A percentile compares a stretch with the other conserved stretches of the same genome.
phyloP scores from a whole-genome alignment of 495 filamentous ascomycete species.

The Annulohypoxylon maeteangense region DNA sequence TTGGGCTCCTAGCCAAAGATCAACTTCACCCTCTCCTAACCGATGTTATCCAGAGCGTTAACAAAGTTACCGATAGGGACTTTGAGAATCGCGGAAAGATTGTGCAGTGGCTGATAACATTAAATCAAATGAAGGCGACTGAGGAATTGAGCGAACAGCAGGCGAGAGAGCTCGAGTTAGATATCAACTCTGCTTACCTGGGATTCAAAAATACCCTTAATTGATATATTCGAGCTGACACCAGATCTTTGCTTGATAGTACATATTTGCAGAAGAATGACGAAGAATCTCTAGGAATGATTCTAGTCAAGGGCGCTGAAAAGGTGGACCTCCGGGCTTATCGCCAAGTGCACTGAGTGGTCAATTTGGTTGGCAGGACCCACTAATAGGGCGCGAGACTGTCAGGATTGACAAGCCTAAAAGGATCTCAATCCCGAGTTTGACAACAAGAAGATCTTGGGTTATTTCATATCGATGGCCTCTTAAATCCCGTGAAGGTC shows the following conservation, averaged over 20 bases:
- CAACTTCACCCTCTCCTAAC: constrained; percentile 92
- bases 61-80: constrained; percentile 91
- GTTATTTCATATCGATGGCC: constrained; percentile 9
- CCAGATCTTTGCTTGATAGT: constrained; percentile 1
- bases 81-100: constrained; percentile 97
- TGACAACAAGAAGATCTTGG: not conserved
- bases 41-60: constrained; percentile 94
- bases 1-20: constrained; percentile 92
- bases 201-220: constrained; percentile 77
- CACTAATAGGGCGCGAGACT: constrained; percentile 32
- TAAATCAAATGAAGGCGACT: constrained; percentile 97
- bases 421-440: constrained; percentile 24
- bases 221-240: constrained; percentile 4
- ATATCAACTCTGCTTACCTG: constrained; percentile 90
- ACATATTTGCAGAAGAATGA: not conserved
- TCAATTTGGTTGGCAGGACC: constrained; percentile 7
- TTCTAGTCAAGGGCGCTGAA: constrained; percentile 23
- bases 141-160: constrained; percentile 91
- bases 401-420: constrained; percentile 18
- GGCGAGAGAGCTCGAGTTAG: constrained; percentile 84
- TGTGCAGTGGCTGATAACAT: constrained; percentile 94
- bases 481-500: not conserved
- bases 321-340: constrained; percentile 14
- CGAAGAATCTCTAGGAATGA: constrained; percentile 17
- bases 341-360: constrained; percentile 28